Evolutionary conservation across 768 basidiomycete genomes (phyloP).

Genomic region (Amanita rimosa): DNA sequence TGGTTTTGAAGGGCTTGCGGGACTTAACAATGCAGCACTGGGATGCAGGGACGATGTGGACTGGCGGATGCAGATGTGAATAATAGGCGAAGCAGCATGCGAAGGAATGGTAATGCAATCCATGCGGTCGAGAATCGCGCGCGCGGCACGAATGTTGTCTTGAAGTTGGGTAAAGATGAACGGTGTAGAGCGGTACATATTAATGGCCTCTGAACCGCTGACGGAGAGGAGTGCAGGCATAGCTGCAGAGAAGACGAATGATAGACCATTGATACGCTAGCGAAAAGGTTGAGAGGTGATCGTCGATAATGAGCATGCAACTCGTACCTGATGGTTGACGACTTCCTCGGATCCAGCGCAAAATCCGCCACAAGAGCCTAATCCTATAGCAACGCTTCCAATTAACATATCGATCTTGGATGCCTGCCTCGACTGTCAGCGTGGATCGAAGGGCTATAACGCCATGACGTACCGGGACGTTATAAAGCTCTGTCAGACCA

Average conservation of each 20-base stretch:
- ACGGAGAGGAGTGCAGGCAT: conserved; percentile 87
- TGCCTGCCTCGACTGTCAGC: conserved; percentile 34
- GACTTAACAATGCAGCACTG: conserved; percentile 10
- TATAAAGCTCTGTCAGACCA: conserved; percentile 90
- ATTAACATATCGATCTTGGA: conserved; percentile 91
- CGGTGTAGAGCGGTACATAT: conserved; percentile 64
- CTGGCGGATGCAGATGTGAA: conserved; percentile 64
- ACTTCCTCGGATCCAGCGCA: conserved; percentile 82
- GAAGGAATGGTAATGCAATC: conserved; percentile 79
- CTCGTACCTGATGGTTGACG: conserved; percentile 78
- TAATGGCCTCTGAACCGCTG: conserved; percentile 78
- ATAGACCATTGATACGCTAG: conserved; percentile 89
- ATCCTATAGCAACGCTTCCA: conserved; percentile 77
- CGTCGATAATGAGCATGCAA: neutral
- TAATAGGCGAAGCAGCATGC: conserved; percentile 76
- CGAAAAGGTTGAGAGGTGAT: too few relatives aligned
- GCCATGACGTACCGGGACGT: conserved; percentile 63
- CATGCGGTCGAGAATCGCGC: conserved; percentile 70
- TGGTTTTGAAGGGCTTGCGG: conserved; percentile 14
- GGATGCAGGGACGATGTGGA: conserved; percentile 15
- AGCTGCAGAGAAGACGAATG: conserved; percentile 94
- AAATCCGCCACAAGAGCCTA: conserved; percentile 85
- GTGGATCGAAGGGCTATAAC: neutral
- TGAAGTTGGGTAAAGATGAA: conserved; percentile 67
- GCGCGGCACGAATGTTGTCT: conserved; percentile 70